Percentiles rank a stretch among this genome's conserved stretches.
Evolutionary conservation across 1,284 basidiomycete species (phyloP).

Genomic region (Quambalaria eucalypti): DNA sequence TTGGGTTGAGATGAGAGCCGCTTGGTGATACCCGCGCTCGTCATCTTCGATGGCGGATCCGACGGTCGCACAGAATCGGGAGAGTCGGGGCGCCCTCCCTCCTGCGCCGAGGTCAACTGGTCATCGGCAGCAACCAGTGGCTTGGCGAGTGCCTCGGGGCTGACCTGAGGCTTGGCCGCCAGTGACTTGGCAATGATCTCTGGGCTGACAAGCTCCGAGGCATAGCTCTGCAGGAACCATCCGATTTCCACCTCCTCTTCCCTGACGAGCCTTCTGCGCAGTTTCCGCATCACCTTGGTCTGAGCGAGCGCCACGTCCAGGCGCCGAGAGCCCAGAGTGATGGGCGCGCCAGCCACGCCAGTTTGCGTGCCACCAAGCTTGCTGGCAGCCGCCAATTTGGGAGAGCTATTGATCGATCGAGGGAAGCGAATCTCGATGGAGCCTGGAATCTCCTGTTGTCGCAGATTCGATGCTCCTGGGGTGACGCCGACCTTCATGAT

Average conservation of each 20-base stretch:
- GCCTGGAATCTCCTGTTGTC: neutral
- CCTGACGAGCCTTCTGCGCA: constrained; percentile 14
- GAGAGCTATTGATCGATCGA: constrained; percentile 22
- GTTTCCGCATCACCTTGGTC: constrained; percentile 25
- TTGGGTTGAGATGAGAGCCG: neutral
- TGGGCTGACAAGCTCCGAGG: constrained; percentile 18
- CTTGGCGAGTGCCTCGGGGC: constrained; percentile 28
- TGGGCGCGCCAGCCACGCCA: constrained; percentile 4
- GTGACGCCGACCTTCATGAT: constrained; percentile 7
- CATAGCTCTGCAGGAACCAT: constrained; percentile 30
- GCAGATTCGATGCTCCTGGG: constrained; percentile 9
- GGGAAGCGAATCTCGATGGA: constrained; percentile 20
- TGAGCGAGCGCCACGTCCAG: constrained; percentile 21
- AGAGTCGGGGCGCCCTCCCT: neutral
- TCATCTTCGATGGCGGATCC: too few relatives aligned
- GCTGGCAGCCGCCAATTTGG: constrained; percentile 2
- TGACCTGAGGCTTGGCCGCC: constrained; percentile 16
- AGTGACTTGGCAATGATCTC: constrained; percentile 17
- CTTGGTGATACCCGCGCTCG: neutral
- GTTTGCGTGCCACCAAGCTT: constrained; percentile 8
- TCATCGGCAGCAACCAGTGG: constrained; percentile 1
- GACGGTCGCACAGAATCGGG: neutral
- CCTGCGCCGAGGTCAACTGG: neutral
- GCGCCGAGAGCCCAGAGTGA: constrained; percentile 12
- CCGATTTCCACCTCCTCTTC: constrained; percentile 33